Percentiles rank a stretch among this genome's conserved stretches.
phyloP scores from a whole-genome alignment of 2,329 filamentous ascomycete genomes.

The Akanthomyces muscarius region DNA sequence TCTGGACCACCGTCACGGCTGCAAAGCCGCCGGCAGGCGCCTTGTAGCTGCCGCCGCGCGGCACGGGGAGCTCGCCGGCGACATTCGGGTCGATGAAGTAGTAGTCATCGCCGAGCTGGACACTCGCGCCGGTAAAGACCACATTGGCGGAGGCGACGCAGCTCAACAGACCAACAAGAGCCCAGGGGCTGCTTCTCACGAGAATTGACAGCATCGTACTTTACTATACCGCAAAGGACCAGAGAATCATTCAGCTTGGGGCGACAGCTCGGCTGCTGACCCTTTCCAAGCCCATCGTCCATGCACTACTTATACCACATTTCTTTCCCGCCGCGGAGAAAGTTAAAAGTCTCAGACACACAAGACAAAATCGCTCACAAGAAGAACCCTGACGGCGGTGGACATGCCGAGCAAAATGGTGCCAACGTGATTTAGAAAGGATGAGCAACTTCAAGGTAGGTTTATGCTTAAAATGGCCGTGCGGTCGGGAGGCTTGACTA shows the following conservation, averaged over 20 bases:
- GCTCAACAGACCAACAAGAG: background rate
- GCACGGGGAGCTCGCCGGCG: background rate
- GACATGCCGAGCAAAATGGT: background rate
- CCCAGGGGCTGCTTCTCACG: background rate
- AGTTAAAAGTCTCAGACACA: background rate
- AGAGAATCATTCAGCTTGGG: too few relatives aligned
- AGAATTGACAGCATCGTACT: background rate
- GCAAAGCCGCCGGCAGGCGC: conserved; percentile 24
- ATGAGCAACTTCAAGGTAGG: background rate
- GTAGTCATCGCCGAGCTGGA: conserved; percentile 1
- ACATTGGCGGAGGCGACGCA: background rate
- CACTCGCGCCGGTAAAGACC: conserved; percentile 8
- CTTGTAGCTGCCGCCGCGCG: background rate
- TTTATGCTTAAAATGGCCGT: background rate
- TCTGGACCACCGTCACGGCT: conserved; percentile 32
- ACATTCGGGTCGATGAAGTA: conserved; percentile 16
- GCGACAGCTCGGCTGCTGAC: too few relatives aligned
- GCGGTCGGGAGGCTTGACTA: background rate
- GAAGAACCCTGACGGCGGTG: background rate
- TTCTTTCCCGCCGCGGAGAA: background rate
- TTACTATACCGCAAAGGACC: background rate
- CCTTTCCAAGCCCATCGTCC: background rate
- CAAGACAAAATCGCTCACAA: background rate
- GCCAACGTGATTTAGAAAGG: background rate
- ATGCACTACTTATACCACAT: background rate